phyloP scores from a whole-genome alignment of 2,329 filamentous ascomycete genomes.

The Hypoxylon sp. region DNA sequence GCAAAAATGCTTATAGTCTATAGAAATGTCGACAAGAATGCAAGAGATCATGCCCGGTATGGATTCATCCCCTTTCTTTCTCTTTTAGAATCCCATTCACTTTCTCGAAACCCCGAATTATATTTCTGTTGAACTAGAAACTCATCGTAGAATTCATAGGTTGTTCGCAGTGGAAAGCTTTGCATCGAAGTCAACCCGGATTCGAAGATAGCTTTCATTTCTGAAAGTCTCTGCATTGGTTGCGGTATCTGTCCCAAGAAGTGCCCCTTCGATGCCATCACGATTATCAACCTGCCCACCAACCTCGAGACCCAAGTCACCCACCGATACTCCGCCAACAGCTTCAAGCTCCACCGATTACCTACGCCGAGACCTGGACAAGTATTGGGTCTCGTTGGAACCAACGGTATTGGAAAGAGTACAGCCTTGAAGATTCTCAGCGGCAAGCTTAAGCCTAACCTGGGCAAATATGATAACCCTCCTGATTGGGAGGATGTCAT shows the following conservation, averaged over 20 bases:
- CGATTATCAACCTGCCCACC: constrained; percentile 99
- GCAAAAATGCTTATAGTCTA: constrained; percentile 46
- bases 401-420: constrained; percentile 99
- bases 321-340: constrained; percentile 98
- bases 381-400: constrained; percentile 95
- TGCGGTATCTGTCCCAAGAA: constrained; percentile 99
- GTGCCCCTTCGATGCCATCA: constrained; percentile 98
- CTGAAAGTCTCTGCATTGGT: constrained; percentile 94
- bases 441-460: constrained; percentile 97
- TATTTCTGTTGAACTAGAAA: neutral
- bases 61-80: neutral
- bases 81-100: neutral
- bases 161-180: constrained; percentile 96
- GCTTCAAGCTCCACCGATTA: constrained; percentile 98
- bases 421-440: constrained; percentile 99
- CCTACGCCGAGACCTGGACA: constrained; percentile 96
- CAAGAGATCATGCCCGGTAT: constrained; percentile 86
- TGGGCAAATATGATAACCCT: constrained; percentile 94
- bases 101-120: neutral
- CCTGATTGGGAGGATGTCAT: constrained; percentile 99
- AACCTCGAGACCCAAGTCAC: constrained; percentile 99
- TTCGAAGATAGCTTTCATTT: constrained; percentile 98
- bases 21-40: constrained; percentile 99
- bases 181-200: constrained; percentile 93
- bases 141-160: constrained; percentile 65